A percentile compares a stretch with the other conserved stretches of the same genome.
These are phyloP conservation scores for Pycnococcus provasolii DNA, from an alignment of 139 green algal species.

Conservation along the genomic window DNA sequence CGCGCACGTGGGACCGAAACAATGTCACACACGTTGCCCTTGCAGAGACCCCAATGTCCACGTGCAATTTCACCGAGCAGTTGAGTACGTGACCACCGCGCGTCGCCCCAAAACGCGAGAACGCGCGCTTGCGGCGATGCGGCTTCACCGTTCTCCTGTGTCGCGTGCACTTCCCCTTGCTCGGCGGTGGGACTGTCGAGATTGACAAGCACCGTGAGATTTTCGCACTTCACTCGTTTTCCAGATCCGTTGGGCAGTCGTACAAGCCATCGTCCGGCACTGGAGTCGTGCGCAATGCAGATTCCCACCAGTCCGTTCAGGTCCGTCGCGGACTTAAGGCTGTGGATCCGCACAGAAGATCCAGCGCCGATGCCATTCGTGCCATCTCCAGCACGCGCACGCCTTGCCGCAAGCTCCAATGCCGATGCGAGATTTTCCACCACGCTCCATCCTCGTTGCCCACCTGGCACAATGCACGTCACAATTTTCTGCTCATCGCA, in stretches of 20 bases:
- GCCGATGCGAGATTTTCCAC: not conserved
- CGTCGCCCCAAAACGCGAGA: slow-evolving; percentile 22
- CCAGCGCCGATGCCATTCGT: too few relatives aligned
- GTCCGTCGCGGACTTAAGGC: not conserved
- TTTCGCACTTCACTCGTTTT: not conserved
- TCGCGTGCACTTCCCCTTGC: not conserved
- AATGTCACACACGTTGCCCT: not conserved
- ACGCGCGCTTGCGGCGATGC: not conserved
- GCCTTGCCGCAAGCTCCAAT: too few relatives aligned
- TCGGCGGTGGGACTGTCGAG: not conserved
- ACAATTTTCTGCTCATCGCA: slow-evolving; percentile 13
- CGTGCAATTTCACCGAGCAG: slow-evolving; percentile 27
- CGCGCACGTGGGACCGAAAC: not conserved
- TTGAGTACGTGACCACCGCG: slow-evolving; percentile 24
- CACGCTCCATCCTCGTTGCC: slow-evolving; percentile 11
- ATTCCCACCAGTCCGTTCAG: slow-evolving; percentile 18
- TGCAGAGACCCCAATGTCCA: slow-evolving; percentile 21
- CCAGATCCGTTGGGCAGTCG: slow-evolving; percentile 9
- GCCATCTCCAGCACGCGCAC: too few relatives aligned
- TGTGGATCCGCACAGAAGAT: too few relatives aligned
- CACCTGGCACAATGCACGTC: slow-evolving; percentile 20
- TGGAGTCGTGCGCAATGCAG: not conserved
- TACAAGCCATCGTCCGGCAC: slow-evolving; percentile 9
- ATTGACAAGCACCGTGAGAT: too few relatives aligned
- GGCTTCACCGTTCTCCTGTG: too few relatives aligned